Percentiles rank a stretch among this genome's conserved stretches.
These are phyloP conservation scores for Amanita inopinata DNA, from an alignment of 768 basidiomycete species.

Conservation along the genomic window DNA sequence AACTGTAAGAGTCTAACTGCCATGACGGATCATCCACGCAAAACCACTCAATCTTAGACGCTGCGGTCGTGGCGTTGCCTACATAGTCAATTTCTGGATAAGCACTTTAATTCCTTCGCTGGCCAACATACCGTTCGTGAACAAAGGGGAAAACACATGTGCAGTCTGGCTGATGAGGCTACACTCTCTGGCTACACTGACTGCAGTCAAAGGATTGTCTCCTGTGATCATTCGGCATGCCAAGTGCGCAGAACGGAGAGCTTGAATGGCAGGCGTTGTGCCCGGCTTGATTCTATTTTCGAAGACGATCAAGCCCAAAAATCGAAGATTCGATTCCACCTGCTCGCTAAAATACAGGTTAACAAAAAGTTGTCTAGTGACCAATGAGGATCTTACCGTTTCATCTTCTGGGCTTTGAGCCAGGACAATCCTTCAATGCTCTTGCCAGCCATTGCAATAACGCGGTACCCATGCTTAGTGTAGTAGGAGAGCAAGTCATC, in stretches of 20 bases:
- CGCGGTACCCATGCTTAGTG: constrained; percentile 92
- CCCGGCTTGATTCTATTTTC: constrained; percentile 96
- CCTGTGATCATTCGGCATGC: constrained; percentile 98
- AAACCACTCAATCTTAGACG: constrained; percentile 76
- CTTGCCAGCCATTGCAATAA: constrained; percentile 97
- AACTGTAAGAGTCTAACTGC: constrained; percentile 81
- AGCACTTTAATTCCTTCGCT: too few species aligned
- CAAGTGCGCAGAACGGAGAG: constrained; percentile 80
- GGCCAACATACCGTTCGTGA: constrained; percentile 49
- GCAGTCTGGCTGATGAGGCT: constrained; percentile 79
- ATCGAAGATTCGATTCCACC: constrained; percentile 82
- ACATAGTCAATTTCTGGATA: constrained; percentile 2
- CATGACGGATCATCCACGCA: constrained; percentile 82
- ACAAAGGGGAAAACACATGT: constrained; percentile 79
- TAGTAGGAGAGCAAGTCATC: constrained; percentile 95
- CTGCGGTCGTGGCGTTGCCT: constrained; percentile 46
- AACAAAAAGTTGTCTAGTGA: background rate
- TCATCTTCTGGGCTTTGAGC: constrained; percentile 96
- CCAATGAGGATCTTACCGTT: constrained; percentile 46
- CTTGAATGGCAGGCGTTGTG: constrained; percentile 83
- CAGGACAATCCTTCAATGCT: constrained; percentile 89
- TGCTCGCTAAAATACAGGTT: constrained; percentile 63
- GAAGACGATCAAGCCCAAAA: constrained; percentile 93
- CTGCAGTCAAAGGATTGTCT: constrained; percentile 92
- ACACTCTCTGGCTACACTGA: constrained; percentile 95